Percentiles rank a stretch among this genome's conserved stretches.
Conservation (phyloP, 2,329 filamentous ascomycete species). For the Aspergillus latus region DNA sequence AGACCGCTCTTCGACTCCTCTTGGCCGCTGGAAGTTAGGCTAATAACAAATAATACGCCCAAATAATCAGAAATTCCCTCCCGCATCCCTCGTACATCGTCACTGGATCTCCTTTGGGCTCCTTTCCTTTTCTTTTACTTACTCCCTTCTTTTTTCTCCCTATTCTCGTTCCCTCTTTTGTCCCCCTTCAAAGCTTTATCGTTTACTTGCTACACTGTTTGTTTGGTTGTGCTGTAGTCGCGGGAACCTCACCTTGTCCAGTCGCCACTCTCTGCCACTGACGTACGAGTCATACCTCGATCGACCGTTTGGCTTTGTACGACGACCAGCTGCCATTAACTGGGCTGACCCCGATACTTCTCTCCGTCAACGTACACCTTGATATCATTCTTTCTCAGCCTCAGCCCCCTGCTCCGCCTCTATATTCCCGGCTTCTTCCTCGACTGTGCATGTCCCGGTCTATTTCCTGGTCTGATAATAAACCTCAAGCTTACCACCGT, state of each 20-base stretch:
- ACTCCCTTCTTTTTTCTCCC: neutral
- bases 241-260: conserved; percentile 1
- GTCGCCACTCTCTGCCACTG: conserved; percentile 7
- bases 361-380: neutral
- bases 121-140: conserved; percentile 10
- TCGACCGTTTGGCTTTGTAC: conserved; percentile 14
- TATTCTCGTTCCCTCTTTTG: neutral
- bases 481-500: neutral
- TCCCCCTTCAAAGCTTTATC: neutral
- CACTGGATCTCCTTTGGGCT: conserved; percentile 12
- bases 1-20: neutral
- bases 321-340: conserved; percentile 2
- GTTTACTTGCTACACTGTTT: conserved; percentile 1
- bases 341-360: neutral
- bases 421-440: neutral
- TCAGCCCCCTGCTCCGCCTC: neutral
- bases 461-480: neutral
- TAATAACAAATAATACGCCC: neutral
- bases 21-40: neutral
- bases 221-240: conserved; percentile 8
- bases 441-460: neutral
- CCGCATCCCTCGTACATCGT: conserved; percentile 21
- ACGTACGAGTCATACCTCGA: conserved; percentile 7
- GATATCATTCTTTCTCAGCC: neutral
- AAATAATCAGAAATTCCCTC: conserved; percentile 3